These are phyloP conservation scores for Penicillium silybi DNA, from an alignment of 495 filamentous ascomycete genomes.

Conservation along the genomic window DNA sequence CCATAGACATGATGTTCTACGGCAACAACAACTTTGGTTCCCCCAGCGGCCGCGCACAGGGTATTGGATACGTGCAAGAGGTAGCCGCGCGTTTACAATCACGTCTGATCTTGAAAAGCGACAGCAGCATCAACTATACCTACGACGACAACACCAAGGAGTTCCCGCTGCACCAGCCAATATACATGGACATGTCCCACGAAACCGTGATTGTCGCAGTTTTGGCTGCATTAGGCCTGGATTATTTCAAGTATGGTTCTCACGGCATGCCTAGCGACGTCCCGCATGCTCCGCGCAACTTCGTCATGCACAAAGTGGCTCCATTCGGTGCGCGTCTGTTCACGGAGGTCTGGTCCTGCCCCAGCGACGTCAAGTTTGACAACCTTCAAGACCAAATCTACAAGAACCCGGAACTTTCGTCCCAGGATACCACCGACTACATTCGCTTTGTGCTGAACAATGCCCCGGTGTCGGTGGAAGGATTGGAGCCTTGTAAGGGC, in stretches of 20 bases:
- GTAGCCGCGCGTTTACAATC: conserved; percentile 55
- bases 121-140: conserved; percentile 58
- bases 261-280: conserved; percentile 44
- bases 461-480: conserved; percentile 26
- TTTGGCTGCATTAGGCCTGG: conserved; percentile 47
- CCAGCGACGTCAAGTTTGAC: conserved; percentile 14
- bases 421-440: conserved; percentile 18
- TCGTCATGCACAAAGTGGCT: conserved; percentile 33
- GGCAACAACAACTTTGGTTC: conserved; percentile 54
- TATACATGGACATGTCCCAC: conserved; percentile 46
- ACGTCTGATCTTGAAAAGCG: conserved; percentile 47
- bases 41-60: conserved; percentile 57
- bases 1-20: conserved; percentile 56
- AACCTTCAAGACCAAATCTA: conserved; percentile 21
- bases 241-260: conserved; percentile 49
- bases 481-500: conserved; percentile 17
- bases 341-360: conserved; percentile 52
- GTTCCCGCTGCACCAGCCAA: conserved; percentile 49
- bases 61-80: conserved; percentile 61
- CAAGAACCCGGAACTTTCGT: conserved; percentile 24
- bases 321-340: conserved; percentile 59
- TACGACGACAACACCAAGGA: conserved; percentile 42
- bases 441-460: conserved; percentile 31
- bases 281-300: conserved; percentile 32
- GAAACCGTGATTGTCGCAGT: conserved; percentile 39